A percentile compares a stretch with the other conserved stretches of the same genome.
Evolutionary conservation across 2,329 filamentous ascomycete species (phyloP).

Genomic region (Rugonectria rugulosa): DNA sequence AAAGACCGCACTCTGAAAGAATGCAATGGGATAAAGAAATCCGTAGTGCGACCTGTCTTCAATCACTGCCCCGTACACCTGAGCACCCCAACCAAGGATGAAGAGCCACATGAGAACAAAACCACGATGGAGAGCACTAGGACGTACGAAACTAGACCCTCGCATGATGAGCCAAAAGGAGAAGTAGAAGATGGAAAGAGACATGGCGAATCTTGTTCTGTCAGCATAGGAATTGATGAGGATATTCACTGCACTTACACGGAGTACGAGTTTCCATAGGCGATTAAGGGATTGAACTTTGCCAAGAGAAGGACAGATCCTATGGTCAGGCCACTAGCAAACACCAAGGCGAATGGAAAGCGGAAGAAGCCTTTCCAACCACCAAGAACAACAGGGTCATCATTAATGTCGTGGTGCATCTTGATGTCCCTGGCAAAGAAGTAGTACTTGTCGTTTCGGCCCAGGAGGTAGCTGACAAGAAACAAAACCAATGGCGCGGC

Average conservation of each 20-base stretch:
- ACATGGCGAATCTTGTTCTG: conserved; percentile 75
- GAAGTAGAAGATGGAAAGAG: conserved; percentile 81
- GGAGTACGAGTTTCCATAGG: conserved; percentile 88
- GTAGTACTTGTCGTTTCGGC: conserved; percentile 83
- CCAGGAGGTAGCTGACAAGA: conserved; percentile 72
- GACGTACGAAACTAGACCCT: conserved; percentile 79
- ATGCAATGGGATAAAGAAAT: conserved; percentile 81
- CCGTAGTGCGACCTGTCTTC: conserved; percentile 77
- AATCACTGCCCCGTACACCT: conserved; percentile 77
- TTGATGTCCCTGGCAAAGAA: conserved; percentile 73
- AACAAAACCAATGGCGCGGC: conserved; percentile 78
- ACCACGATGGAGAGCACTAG: conserved; percentile 83
- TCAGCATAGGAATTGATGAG: conserved; percentile 25
- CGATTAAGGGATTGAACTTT: conserved; percentile 87
- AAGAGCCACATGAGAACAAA: conserved; percentile 90
- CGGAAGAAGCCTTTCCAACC: conserved; percentile 86
- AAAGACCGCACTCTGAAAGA: conserved; percentile 80
- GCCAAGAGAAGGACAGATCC: conserved; percentile 77
- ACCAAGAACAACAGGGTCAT: conserved; percentile 69
- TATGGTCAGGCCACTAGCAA: conserved; percentile 73
- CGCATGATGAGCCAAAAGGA: conserved; percentile 84
- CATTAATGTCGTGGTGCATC: conserved; percentile 64
- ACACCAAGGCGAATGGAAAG: conserved; percentile 77
- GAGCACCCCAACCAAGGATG: conserved; percentile 72
- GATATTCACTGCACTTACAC: conserved; percentile 56